Percentiles rank a stretch among this genome's conserved stretches.
Evolutionary conservation across 768 basidiomycete genomes (phyloP).

Genomic region (Mycena leptocephala): DNA sequence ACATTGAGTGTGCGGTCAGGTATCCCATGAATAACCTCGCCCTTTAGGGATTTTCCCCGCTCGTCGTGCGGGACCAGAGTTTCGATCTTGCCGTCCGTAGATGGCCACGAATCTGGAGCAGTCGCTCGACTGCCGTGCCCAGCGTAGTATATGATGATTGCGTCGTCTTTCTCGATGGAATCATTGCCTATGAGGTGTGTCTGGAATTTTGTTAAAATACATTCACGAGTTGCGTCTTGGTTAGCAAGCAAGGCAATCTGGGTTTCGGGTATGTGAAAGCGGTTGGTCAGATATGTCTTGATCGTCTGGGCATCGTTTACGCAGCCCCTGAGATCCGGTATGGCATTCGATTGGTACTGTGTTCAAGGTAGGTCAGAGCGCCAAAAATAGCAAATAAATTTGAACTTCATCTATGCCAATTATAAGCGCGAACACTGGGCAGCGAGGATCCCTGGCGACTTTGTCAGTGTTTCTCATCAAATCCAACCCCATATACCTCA

Average conservation of each 20-base stretch:
- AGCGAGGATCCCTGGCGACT: not conserved
- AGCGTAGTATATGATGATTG: slow-evolving; percentile 29
- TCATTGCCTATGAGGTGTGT: slow-evolving; percentile 19
- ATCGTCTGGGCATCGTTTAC: slow-evolving; percentile 30
- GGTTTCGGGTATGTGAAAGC: slow-evolving; percentile 27
- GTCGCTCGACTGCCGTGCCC: slow-evolving; percentile 28
- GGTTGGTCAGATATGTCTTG: slow-evolving; percentile 11
- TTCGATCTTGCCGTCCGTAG: slow-evolving; percentile 21
- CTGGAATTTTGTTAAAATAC: slow-evolving; percentile 19
- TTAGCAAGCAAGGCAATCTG: slow-evolving; percentile 24
- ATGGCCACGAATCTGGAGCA: slow-evolving; percentile 20
- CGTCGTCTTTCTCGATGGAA: slow-evolving; percentile 20
- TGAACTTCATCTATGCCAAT: slow-evolving; percentile 28
- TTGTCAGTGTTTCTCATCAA: not conserved
- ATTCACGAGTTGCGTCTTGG: slow-evolving; percentile 13
- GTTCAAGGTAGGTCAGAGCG: not conserved
- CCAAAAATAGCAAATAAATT: not conserved
- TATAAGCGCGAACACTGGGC: slow-evolving; percentile 26
- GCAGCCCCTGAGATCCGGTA: slow-evolving; percentile 29
- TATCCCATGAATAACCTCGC: slow-evolving; percentile 26
- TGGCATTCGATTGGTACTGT: slow-evolving; percentile 23
- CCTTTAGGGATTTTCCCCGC: not conserved
- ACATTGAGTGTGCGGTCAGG: slow-evolving; percentile 30
- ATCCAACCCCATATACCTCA: not conserved
- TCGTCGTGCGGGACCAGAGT: slow-evolving; percentile 30